These are phyloP conservation scores for Triticum timopheevii DNA, from an alignment of 176 grass and related monocot genomes.

Conservation along the genomic window DNA sequence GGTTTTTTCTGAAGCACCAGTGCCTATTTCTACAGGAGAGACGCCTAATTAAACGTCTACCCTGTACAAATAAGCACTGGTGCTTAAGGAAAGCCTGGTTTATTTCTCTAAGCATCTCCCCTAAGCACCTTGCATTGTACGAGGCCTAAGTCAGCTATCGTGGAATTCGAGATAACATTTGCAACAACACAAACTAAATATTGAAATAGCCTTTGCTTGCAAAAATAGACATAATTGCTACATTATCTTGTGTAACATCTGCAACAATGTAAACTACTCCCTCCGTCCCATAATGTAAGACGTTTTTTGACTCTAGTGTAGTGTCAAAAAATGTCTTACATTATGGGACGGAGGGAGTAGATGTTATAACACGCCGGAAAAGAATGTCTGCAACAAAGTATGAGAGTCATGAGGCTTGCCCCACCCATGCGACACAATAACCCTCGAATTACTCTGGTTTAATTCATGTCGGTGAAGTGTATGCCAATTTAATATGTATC, in stretches of 20 bases:
- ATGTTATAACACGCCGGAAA: neutral
- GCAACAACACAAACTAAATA: neutral
- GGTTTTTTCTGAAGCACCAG: no score
- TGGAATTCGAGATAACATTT: neutral
- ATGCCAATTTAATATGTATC: neutral
- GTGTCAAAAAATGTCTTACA: no score
- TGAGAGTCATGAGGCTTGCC: neutral
- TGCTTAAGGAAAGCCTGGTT: no score
- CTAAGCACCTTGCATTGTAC: no score
- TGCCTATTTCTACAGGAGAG: no score
- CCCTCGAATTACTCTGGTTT: neutral
- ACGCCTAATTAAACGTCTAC: no score
- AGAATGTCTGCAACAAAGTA: neutral
- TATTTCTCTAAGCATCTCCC: no score
- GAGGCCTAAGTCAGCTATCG: neutral
- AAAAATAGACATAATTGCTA: neutral
- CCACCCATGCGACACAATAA: neutral
- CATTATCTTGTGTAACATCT: neutral
- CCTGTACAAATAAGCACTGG: no score
- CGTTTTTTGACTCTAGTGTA: no score
- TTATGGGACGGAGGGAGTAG: no score
- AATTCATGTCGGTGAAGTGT: neutral
- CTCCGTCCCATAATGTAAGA: no score
- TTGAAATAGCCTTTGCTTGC: neutral
- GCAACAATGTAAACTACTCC: no score